phyloP scores from a whole-genome alignment of 2,329 filamentous ascomycete genomes.

The Aspergillus ustus region DNA sequence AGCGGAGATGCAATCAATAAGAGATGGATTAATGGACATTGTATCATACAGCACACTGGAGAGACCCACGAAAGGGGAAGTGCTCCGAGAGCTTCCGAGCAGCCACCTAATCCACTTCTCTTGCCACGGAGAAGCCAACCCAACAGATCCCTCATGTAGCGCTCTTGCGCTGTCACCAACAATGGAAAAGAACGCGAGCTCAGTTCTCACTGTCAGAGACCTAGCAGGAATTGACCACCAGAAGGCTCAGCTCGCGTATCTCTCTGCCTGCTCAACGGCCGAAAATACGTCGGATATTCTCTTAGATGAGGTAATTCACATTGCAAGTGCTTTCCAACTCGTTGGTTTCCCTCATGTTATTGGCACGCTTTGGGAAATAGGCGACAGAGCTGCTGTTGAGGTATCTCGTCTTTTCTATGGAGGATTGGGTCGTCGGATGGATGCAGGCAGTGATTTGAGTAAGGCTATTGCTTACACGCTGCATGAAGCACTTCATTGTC shows the following conservation, averaged over 20 bases:
- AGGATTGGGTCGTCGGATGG: neutral
- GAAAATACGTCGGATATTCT: neutral
- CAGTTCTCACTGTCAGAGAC: neutral
- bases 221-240: neutral
- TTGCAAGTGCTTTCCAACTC: slow-evolving; percentile 8
- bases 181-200: too few species aligned
- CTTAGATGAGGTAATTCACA: slow-evolving; percentile 8
- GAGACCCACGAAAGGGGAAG: neutral
- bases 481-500: neutral
- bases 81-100: neutral
- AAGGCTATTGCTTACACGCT: neutral
- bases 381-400: neutral
- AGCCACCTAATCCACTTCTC: neutral
- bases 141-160: neutral
- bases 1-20: neutral
- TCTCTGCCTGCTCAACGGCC: slow-evolving; percentile 12
- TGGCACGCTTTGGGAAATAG: slow-evolving; percentile 1
- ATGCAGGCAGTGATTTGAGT: neutral
- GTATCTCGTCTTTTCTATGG: neutral
- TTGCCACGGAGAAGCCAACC: slow-evolving; percentile 1
- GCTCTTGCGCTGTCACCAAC: neutral
- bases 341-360: slow-evolving; percentile 7
- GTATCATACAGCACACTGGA: neutral
- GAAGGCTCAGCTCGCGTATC: slow-evolving; percentile 5
- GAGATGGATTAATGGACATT: neutral